Percentiles rank a stretch among this genome's conserved stretches.
Conservation (phyloP, 164 flowering plant species). For the Nymphaea thermarum region DNA sequence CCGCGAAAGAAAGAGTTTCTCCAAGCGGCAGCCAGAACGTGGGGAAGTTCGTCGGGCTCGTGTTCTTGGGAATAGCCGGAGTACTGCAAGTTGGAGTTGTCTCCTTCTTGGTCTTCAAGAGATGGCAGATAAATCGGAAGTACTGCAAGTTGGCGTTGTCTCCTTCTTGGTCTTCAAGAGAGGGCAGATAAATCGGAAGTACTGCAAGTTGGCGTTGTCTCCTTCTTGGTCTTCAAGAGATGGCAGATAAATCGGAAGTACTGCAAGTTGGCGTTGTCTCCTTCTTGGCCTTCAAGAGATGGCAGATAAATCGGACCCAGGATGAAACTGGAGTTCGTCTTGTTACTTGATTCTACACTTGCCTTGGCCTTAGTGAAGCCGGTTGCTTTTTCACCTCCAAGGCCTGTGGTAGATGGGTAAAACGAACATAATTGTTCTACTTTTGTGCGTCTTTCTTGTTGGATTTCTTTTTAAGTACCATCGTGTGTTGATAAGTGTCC, state of each 20-base stretch:
- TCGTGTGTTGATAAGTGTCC: too few relatives aligned
- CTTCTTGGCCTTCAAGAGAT: too few relatives aligned
- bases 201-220: slow-evolving; percentile 18
- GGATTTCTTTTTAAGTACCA: neutral
- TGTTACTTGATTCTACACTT: neutral
- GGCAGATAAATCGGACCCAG: slow-evolving; percentile 9
- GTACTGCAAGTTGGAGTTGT: slow-evolving; percentile 19
- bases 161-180: too few relatives aligned
- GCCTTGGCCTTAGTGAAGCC: neutral
- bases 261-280: neutral
- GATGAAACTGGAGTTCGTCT: neutral
- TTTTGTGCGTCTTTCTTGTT: neutral
- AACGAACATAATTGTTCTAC: neutral
- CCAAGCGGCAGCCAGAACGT: neutral
- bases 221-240: slow-evolving; percentile 15
- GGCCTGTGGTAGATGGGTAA: neutral
- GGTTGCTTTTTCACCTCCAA: neutral
- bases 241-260: slow-evolving; percentile 9
- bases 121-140: slow-evolving; percentile 14
- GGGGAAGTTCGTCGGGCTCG: slow-evolving; percentile 20
- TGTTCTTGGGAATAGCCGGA: slow-evolving; percentile 17
- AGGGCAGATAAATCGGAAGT: too few relatives aligned
- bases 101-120: slow-evolving; percentile 14
- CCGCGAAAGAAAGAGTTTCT: neutral
- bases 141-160: too few relatives aligned